Evolutionary conservation across 192 early-diverging fungal species (phyloP), one percentile per base, ranked within the genome.

Genomic region (Kappamyces sp.): DNA sequence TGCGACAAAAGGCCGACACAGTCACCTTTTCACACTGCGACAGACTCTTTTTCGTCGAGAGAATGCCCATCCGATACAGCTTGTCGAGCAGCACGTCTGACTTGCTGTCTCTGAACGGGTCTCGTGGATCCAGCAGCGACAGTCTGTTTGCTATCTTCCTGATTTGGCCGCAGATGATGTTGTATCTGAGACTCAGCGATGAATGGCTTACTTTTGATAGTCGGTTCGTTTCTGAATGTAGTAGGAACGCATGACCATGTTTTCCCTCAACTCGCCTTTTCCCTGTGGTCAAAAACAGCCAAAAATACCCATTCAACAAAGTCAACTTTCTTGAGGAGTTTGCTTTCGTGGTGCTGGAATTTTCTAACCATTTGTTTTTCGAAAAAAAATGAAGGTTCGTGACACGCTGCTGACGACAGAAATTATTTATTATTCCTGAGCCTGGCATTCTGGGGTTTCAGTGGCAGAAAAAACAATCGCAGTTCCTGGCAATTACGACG

Each of bases 271-370:
- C 45, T 84, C 85, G 63, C 86, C 76, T 38, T 94, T 89, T 49
- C 32, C 32, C 22, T 49, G n/a, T n/a, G n/a, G n/a, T n/a, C n/a
- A n/a, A n/a, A n/a, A n/a, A n/a, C n/a, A n/a, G n/a, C n/a, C n/a
- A n/a, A n/a, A 32, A 83, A 80, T 73, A 91, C 91, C 90, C 90
- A 96, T 72, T 87, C 82, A 61, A 96, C 65, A 65, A 96, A 94
- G 71, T 96, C 88, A 48, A 96, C 92, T 78, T 94, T 96, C 68
- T 88, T 88, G 41, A 96, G 80, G 6, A 96, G 81, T 78, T 95
- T 96, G 68, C 91, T 78, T 74, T 96, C 94, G 79, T 96, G 92
- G 80, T 84, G 84, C 62, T 94, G 89, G 61, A 96, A 49, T 49
- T 6, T 32, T 5, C 48, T 4, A 15, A 49, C 12, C 48, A 49